phyloP scores from a whole-genome alignment of 2,329 filamentous ascomycete genomes.

The Trichoderma sp. region DNA sequence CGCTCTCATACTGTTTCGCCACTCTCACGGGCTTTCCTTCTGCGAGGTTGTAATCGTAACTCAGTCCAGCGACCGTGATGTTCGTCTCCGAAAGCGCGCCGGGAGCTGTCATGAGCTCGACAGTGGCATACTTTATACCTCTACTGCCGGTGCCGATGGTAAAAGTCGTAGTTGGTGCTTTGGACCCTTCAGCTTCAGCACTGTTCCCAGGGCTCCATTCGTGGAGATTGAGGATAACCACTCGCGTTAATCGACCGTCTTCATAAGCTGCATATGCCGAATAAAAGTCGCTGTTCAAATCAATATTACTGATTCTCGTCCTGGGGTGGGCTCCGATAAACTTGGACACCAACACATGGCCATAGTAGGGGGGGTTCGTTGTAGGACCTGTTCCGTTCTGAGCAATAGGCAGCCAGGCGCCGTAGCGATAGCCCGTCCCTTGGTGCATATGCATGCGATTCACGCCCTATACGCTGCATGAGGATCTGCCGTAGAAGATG shows the following conservation, averaged over 20 bases:
- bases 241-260: constrained; percentile 1
- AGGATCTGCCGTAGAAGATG: neutral
- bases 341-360: constrained; percentile 25
- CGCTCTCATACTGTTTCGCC: constrained; percentile 3
- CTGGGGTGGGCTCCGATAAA: constrained; percentile 19
- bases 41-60: constrained; percentile 20
- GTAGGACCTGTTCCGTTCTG: constrained; percentile 22
- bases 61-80: constrained; percentile 24
- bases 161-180: constrained; percentile 8
- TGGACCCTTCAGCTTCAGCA: neutral
- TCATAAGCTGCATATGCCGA: constrained; percentile 26
- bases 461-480: neutral
- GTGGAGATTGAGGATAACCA: constrained; percentile 12
- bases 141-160: neutral
- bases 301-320: constrained; percentile 20
- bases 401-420: constrained; percentile 25
- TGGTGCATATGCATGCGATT: constrained; percentile 26
- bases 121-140: constrained; percentile 22
- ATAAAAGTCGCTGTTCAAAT: constrained; percentile 21
- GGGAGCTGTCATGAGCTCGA: constrained; percentile 21
- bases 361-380: constrained; percentile 26
- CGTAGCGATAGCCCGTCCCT: constrained; percentile 24
- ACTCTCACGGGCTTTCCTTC: constrained; percentile 18
- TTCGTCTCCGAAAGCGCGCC: constrained; percentile 23
- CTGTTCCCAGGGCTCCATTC: constrained; percentile 23